A percentile compares a stretch with the other conserved stretches of the same genome.
Evolutionary conservation across 345 rosid genomes (phyloP).

Genomic region (Erodium maritimum): DNA sequence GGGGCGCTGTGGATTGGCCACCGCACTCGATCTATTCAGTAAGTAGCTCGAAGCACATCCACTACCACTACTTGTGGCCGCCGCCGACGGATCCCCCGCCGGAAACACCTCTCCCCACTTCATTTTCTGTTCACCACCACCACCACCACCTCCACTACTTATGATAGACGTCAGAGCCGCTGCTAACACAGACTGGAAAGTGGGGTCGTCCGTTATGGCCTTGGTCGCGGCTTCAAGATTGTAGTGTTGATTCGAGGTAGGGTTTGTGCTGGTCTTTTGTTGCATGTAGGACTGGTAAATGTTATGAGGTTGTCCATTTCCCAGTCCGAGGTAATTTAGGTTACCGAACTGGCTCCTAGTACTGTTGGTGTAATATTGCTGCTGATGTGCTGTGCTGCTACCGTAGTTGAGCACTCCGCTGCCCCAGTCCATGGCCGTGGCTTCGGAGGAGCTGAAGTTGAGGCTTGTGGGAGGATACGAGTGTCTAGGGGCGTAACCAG

Average conservation of each 20-base stretch:
- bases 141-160: background rate
- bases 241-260: constrained; percentile 14
- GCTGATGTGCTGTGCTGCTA: no score
- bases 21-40: no score
- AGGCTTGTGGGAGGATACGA: constrained; percentile 40
- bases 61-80: no score
- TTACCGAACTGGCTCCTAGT: no score
- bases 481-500: constrained; percentile 12
- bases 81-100: background rate
- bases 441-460: constrained; percentile 41
- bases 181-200: constrained; percentile 63
- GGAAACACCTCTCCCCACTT: background rate
- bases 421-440: constrained; percentile 33
- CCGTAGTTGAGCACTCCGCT: constrained; percentile 11
- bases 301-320: constrained; percentile 19
- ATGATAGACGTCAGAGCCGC: constrained; percentile 71
- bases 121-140: background rate
- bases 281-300: constrained; percentile 31
- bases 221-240: constrained; percentile 45
- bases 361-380: no score
- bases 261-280: constrained; percentile 15
- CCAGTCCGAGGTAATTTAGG: constrained; percentile 16
- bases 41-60: no score
- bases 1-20: no score
- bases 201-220: constrained; percentile 70